Conservation (phyloP, 2,329 filamentous ascomycete species). For the Fusarium dlaminii region DNA sequence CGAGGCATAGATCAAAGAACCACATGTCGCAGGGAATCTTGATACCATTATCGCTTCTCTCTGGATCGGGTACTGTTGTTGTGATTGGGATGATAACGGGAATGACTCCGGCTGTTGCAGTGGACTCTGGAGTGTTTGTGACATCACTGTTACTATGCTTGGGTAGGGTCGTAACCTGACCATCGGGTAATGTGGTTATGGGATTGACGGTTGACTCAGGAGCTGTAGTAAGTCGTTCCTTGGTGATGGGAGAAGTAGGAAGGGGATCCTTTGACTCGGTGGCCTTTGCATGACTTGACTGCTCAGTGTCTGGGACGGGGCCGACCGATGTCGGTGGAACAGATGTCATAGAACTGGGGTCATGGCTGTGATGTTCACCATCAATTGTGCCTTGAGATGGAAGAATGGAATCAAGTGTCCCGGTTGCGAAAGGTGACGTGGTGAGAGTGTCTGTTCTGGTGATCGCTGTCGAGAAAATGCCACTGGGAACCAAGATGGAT, state of each 20-base stretch:
- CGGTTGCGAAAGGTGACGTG: accelerated
- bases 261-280: background rate
- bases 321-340: background rate
- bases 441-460: accelerated
- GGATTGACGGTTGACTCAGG: background rate
- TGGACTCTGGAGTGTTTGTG: background rate
- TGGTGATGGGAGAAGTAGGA: background rate
- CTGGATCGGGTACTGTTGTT: background rate
- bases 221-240: background rate
- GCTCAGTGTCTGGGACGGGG: background rate
- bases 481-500: accelerated
- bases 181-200: background rate
- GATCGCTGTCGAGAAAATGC: background rate
- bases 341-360: accelerated
- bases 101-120: background rate
- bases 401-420: accelerated
- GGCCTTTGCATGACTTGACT: background rate
- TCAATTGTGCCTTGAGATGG: background rate
- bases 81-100: background rate
- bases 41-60: background rate
- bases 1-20: background rate
- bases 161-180: accelerated
- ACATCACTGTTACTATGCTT: background rate
- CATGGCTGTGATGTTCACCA: too few relatives aligned
- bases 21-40: background rate